phyloP scores from a whole-genome alignment of 1,139 yeast species.

The Wickerhamomyces sp. region DNA sequence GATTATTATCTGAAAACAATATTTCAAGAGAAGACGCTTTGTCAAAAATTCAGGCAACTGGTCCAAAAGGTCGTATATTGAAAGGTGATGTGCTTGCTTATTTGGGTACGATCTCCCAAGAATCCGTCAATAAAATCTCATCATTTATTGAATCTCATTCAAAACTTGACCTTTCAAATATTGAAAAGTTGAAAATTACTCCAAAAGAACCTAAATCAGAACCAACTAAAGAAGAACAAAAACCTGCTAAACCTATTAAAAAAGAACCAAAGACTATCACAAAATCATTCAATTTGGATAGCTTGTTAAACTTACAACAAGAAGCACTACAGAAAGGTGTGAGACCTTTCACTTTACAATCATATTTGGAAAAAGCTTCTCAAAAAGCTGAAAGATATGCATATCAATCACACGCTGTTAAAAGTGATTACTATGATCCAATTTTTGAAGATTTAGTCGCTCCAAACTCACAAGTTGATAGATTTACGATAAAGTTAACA shows the following conservation, averaged over 20 bases:
- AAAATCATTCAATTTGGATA: conserved; percentile 25
- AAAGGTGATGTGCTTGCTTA: conserved; percentile 90
- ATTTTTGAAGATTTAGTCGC: conserved; percentile 62
- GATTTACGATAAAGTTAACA: conserved; percentile 40
- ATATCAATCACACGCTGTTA: conserved; percentile 34
- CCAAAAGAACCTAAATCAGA: conserved; percentile 30
- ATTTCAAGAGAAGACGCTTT: conserved; percentile 70
- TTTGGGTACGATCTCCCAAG: conserved; percentile 63
- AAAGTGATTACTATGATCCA: conserved; percentile 51
- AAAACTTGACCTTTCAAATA: conserved; percentile 73
- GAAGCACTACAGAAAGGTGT: conserved; percentile 21
- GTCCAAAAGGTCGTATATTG: conserved; percentile 81
- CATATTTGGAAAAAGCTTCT: conserved; percentile 35
- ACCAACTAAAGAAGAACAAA: neutral
- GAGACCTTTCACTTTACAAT: conserved; percentile 25
- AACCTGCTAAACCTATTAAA: conserved; percentile 12
- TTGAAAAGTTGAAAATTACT: conserved; percentile 44
- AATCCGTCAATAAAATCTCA: conserved; percentile 49
- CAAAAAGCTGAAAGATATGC: conserved; percentile 39
- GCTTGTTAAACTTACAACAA: conserved; percentile 14
- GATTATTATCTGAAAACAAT: conserved; percentile 55
- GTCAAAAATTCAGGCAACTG: conserved; percentile 72
- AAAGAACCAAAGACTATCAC: conserved; percentile 28
- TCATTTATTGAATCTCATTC: conserved; percentile 52
- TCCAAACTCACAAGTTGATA: conserved; percentile 50